A percentile compares a stretch with the other conserved stretches of the same genome.
Evolutionary conservation across 306 rosid species (phyloP).

Genomic region (Corylus avellana): DNA sequence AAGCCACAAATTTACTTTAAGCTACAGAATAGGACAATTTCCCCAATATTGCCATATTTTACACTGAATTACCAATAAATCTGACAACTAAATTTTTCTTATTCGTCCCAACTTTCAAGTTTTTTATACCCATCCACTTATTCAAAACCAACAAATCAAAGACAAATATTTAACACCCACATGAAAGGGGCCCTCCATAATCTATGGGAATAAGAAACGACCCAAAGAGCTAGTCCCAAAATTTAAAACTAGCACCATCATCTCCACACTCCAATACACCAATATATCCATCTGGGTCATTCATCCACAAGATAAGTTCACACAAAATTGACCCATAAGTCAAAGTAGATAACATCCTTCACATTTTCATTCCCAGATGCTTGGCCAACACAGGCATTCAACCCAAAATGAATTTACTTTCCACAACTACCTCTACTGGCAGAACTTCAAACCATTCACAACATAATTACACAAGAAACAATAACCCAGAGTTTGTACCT

Average conservation of each 20-base stretch:
- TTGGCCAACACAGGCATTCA: not conserved
- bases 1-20: slow-evolving; percentile 2
- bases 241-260: not conserved
- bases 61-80: not conserved
- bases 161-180: not conserved
- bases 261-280: not conserved
- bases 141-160: slow-evolving; percentile 3
- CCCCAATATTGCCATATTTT: slow-evolving; percentile 3
- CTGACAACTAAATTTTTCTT: slow-evolving; percentile 3
- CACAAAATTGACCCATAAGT: not conserved
- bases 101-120: not conserved
- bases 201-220: not conserved
- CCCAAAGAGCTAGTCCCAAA: not conserved
- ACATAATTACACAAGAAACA: not conserved
- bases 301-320: slow-evolving; percentile 8
- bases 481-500: not conserved
- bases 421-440: not conserved
- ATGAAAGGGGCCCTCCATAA: not conserved
- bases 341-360: not conserved
- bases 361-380: not conserved
- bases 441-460: not conserved
- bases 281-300: not conserved
- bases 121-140: slow-evolving; percentile 8
- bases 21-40: slow-evolving; percentile 5
- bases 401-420: not conserved